These are phyloP conservation scores for Arxiozyma telluris DNA, from an alignment of 1,139 yeast genomes.

Conservation along the genomic window DNA sequence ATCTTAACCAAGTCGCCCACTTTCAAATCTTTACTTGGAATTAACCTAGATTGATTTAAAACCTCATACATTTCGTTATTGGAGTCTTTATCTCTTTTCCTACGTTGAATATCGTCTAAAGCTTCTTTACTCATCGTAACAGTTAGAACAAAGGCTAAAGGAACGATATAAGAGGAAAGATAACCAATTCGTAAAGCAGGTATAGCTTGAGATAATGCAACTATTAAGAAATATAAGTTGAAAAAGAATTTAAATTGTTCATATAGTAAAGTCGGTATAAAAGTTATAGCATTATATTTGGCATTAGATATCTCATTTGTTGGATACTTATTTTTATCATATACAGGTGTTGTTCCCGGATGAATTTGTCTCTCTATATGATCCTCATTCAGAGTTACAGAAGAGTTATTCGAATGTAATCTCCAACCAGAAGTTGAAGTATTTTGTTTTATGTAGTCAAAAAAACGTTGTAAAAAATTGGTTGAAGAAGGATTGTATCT, in stretches of 20 bases:
- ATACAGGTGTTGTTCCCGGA: slow-evolving; percentile 34
- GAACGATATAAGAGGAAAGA: slow-evolving; percentile 84
- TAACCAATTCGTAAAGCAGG: slow-evolving; percentile 91
- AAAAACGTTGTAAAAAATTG: slow-evolving; percentile 1
- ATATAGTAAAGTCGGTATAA: slow-evolving; percentile 78
- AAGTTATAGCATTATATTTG: slow-evolving; percentile 80
- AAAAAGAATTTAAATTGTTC: slow-evolving; percentile 97
- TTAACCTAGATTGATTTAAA: slow-evolving; percentile 40
- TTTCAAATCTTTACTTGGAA: slow-evolving; percentile 56
- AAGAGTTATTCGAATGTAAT: slow-evolving; percentile 7
- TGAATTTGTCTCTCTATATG: slow-evolving; percentile 34
- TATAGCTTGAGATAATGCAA: slow-evolving; percentile 89
- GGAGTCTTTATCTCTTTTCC: slow-evolving; percentile 84
- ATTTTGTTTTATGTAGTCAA: slow-evolving; percentile 1
- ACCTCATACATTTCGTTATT: slow-evolving; percentile 78
- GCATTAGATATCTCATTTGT: slow-evolving; percentile 89
- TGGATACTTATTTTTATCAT: slow-evolving; percentile 40
- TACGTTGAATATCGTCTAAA: slow-evolving; percentile 81
- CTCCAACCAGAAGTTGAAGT: slow-evolving; percentile 5
- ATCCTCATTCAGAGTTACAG: slow-evolving; percentile 29
- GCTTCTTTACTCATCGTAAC: slow-evolving; percentile 97
- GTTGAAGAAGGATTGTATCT: slow-evolving; percentile 1
- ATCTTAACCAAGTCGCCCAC: slow-evolving; percentile 85
- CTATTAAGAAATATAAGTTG: slow-evolving; percentile 82
- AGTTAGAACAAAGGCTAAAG: slow-evolving; percentile 80